phyloP scores from a whole-genome alignment of 1,284 basidiomycete species.

The Pisolithus thermaeus region DNA sequence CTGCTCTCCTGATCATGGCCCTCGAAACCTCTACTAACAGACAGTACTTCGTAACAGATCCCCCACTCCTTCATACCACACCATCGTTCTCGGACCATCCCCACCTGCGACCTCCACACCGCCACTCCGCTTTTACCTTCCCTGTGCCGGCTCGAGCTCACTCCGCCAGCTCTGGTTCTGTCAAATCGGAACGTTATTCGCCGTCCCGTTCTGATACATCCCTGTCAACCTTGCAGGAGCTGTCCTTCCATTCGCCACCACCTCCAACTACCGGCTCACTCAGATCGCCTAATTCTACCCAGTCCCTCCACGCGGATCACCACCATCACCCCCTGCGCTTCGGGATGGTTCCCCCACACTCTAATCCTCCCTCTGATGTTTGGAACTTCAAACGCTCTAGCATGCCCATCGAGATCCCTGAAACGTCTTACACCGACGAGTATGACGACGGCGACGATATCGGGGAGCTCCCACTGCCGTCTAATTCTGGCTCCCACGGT shows the following conservation, averaged over 20 bases:
- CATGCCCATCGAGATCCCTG: constrained; percentile 19
- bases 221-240: constrained; percentile 14
- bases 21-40: neutral
- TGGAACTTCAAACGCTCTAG: constrained; percentile 19
- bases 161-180: constrained; percentile 17
- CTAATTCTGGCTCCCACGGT: constrained; percentile 15
- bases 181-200: constrained; percentile 26
- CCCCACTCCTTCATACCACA: neutral
- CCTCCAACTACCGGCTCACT: neutral
- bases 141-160: constrained; percentile 2
- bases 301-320: constrained; percentile 1
- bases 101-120: neutral
- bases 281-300: neutral
- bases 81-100: neutral
- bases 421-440: constrained; percentile 45
- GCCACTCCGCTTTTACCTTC: constrained; percentile 1
- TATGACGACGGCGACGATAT: constrained; percentile 46
- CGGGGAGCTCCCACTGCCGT: constrained; percentile 30
- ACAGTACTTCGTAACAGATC: neutral
- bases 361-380: constrained; percentile 10
- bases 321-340: constrained; percentile 18
- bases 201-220: constrained; percentile 18
- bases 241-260: constrained; percentile 19
- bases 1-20: neutral
- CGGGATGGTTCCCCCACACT: constrained; percentile 18